These are phyloP conservation scores for Pontederia crassipes DNA, from an alignment of 176 grass and related monocot genomes.

Conservation along the genomic window DNA sequence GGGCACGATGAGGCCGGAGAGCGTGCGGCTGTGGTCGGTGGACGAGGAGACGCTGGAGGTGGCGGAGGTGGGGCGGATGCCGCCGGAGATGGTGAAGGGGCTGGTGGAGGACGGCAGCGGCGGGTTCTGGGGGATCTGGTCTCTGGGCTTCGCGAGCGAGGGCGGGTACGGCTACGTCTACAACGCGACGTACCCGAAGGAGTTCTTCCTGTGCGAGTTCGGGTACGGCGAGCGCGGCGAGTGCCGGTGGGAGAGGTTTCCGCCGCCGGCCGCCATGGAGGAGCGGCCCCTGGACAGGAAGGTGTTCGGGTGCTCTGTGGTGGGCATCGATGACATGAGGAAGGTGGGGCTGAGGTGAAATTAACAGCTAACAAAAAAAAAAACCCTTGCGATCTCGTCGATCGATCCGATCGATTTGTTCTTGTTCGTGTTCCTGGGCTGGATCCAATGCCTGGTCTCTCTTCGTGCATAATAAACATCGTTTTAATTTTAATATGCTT, in stretches of 20 bases:
- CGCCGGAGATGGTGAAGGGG: conserved; percentile 37
- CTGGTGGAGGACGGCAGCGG: conserved; percentile 33
- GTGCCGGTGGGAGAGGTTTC: conserved; percentile 71
- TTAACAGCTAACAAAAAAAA: too few species aligned
- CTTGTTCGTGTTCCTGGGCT: too few species aligned
- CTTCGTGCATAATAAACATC: too few species aligned
- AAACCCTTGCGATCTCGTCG: too few species aligned
- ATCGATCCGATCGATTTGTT: too few species aligned
- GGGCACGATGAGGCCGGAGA: conserved; percentile 9
- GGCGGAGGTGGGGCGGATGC: conserved; percentile 30
- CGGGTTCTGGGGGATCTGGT: conserved; percentile 6
- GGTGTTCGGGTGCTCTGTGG: conserved; percentile 53
- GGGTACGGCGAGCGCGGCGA: neutral
- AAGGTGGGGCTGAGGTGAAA: neutral
- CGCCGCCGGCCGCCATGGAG: conserved; percentile 29
- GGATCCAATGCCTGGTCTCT: too few species aligned
- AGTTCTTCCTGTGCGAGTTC: conserved; percentile 51
- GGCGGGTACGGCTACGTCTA: conserved; percentile 66
- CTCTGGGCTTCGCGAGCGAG: conserved; percentile 48
- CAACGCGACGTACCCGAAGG: conserved; percentile 48
- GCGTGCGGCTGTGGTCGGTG: conserved; percentile 50
- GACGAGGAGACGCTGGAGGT: conserved; percentile 37
- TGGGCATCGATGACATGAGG: conserved; percentile 33
- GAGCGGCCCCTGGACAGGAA: conserved; percentile 26
- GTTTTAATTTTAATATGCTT: too few species aligned